Evolutionary conservation across 2,329 filamentous ascomycete species (phyloP).

Genomic region (Emericellopsis cladophorae): DNA sequence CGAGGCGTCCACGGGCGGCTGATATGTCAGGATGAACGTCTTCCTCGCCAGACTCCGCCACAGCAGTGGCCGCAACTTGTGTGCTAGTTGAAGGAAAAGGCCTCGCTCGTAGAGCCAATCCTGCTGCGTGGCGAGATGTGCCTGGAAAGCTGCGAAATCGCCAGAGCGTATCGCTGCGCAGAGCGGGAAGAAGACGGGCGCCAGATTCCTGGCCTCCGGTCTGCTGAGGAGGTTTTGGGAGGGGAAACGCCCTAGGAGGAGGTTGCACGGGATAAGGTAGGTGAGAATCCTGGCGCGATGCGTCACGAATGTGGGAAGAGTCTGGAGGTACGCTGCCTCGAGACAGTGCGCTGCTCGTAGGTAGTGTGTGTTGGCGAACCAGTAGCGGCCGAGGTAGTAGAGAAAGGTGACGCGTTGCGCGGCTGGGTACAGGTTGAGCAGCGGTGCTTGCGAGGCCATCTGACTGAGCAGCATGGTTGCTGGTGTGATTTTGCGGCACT

Average conservation of each 20-base stretch:
- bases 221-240: slow-evolving; percentile 54
- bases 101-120: slow-evolving; percentile 67
- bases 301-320: slow-evolving; percentile 43
- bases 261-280: slow-evolving; percentile 70
- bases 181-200: slow-evolving; percentile 59
- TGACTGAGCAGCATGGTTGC: slow-evolving; percentile 84
- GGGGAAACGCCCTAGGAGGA: slow-evolving; percentile 77
- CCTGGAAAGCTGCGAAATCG: slow-evolving; percentile 61
- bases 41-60: slow-evolving; percentile 74
- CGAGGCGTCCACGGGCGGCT: slow-evolving; percentile 43
- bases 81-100: slow-evolving; percentile 62
- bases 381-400: slow-evolving; percentile 86
- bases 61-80: slow-evolving; percentile 67
- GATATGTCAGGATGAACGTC: slow-evolving; percentile 66
- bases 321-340: slow-evolving; percentile 68
- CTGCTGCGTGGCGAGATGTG: slow-evolving; percentile 50
- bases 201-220: slow-evolving; percentile 52
- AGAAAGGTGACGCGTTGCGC: slow-evolving; percentile 84
- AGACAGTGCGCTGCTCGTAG: slow-evolving; percentile 63
- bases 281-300: slow-evolving; percentile 74
- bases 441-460: slow-evolving; percentile 72
- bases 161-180: slow-evolving; percentile 60
- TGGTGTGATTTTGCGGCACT: slow-evolving; percentile 71
- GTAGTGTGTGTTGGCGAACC: slow-evolving; percentile 77
- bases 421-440: slow-evolving; percentile 69